Evolutionary conservation across 768 basidiomycete genomes (phyloP).

Genomic region (Lentinula raphanica): DNA sequence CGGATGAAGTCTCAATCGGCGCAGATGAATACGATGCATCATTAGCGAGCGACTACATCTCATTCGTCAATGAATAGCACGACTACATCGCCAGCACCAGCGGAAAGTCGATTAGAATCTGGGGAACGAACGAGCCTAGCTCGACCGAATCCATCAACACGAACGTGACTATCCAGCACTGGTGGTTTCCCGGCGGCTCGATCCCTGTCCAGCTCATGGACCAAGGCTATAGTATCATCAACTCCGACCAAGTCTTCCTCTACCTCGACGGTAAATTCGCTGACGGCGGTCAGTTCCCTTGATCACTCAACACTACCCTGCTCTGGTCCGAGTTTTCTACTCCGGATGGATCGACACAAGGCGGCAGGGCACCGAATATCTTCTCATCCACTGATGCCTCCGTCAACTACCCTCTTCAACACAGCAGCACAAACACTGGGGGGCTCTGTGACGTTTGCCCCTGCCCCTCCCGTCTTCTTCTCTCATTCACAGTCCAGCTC

Average conservation of each 20-base stretch:
- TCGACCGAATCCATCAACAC: conserved; percentile 28
- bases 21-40: conserved; percentile 36
- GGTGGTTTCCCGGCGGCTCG: conserved; percentile 30
- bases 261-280: conserved; percentile 33
- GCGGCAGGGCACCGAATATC: conserved; percentile 34
- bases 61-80: conserved; percentile 39
- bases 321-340: conserved; percentile 26
- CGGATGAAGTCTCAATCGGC: conserved; percentile 40
- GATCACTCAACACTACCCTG: conserved; percentile 23
- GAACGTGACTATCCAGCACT: conserved; percentile 41
- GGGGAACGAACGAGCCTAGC: conserved; percentile 38
- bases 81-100: conserved; percentile 25
- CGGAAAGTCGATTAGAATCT: conserved; percentile 35
- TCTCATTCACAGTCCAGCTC: conserved; percentile 15
- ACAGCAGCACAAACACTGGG: background rate
- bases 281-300: conserved; percentile 26
- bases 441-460: background rate
- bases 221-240: conserved; percentile 31
- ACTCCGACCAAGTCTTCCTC: conserved; percentile 29
- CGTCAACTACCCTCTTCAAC: background rate
- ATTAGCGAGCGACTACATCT: conserved; percentile 35
- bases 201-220: conserved; percentile 28
- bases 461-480: background rate
- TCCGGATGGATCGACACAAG: conserved; percentile 18
- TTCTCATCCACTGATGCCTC: conserved; percentile 22